Evolutionary conservation across 1,284 basidiomycete genomes (phyloP).

Genomic region (Apiotrichum sp.): DNA sequence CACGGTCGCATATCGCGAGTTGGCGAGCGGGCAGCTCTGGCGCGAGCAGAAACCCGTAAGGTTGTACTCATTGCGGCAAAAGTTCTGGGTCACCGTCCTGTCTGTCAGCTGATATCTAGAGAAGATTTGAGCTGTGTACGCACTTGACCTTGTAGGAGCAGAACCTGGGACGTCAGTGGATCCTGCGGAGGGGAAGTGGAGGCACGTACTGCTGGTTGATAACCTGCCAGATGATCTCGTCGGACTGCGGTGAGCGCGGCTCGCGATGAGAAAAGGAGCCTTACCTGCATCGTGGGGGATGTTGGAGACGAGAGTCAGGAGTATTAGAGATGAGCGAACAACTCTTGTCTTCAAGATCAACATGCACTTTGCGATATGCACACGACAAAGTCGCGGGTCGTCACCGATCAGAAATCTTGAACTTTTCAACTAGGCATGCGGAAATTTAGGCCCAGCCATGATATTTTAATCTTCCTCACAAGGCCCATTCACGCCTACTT

Average conservation of each 20-base stretch:
- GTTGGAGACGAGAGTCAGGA: too few species aligned
- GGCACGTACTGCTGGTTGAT: constrained; percentile 69
- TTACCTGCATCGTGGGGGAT: constrained; percentile 36
- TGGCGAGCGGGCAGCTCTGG: constrained; percentile 94
- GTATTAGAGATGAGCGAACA: too few species aligned
- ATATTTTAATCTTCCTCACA: background rate
- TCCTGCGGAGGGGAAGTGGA: background rate
- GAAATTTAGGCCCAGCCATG: background rate
- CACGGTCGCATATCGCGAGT: constrained; percentile 94
- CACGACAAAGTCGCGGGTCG: background rate
- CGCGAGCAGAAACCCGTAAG: constrained; percentile 94
- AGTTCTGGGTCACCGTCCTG: constrained; percentile 90
- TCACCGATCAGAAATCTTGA: constrained; percentile 2
- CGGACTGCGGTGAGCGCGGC: constrained; percentile 57
- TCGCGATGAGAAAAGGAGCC: background rate
- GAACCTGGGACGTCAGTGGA: constrained; percentile 45
- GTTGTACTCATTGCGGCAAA: constrained; percentile 98
- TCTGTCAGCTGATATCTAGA: background rate
- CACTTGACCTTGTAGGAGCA: constrained; percentile 98
- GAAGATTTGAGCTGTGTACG: constrained; percentile 37
- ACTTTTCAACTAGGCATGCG: constrained; percentile 2
- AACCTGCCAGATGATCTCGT: constrained; percentile 93
- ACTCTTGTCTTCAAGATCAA: too few species aligned
- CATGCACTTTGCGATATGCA: too few species aligned
- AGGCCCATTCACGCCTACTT: background rate